Base-by-base conservation (phyloP, 495 filamentous ascomycete species). In the Aspergillus biplanus region DNA sequence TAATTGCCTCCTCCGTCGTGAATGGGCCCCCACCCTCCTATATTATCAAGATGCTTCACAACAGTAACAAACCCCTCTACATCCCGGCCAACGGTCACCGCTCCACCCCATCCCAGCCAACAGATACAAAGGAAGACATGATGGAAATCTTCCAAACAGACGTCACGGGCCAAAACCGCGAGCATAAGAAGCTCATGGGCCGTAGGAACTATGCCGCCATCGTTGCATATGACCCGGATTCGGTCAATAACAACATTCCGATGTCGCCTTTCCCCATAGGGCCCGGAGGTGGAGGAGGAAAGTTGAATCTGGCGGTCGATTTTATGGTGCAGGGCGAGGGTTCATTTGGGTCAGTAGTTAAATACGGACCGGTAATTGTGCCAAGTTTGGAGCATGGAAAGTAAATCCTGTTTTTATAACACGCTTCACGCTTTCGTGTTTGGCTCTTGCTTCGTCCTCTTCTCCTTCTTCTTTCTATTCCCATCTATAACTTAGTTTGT, bases 111-210 rank as follows among this genome's bases (percentile, higher is more conserved):
- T 69, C 69, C 18, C 72, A 77, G 31, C 79, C 80, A 0, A 77
- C 76, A 27, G 95, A 99, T 71, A 99, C 95, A 42, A 99, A 99
- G 74, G 95, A 99, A 75, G 95, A 99, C 72, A 99, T 99, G 95
- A 93, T 98, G 88, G 95, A 99, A 78, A 92, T 99, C 65, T 99
- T 99, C 84, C 89, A 93, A 72, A 88, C 84, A 7, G 95, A 99
- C 68, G 90, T 94, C 16, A 90, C 85, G 55, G 93, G 96, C 13
- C 79, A 85, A 33, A 78, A 86, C 1, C 82, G 96, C 31, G 95
- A 99, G 76, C 79, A 90, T 65, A 91, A 91, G 73, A 90, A 92
- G 69, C 83, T 99, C 37, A 98, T 98, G 95, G 92, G 87, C 4
- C 77, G 96, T 32, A 78, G 95, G 39, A 98, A 97, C 67, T 99